Conservation (phyloP, 2,329 filamentous ascomycete species). For the Leptographium lundbergii region DNA sequence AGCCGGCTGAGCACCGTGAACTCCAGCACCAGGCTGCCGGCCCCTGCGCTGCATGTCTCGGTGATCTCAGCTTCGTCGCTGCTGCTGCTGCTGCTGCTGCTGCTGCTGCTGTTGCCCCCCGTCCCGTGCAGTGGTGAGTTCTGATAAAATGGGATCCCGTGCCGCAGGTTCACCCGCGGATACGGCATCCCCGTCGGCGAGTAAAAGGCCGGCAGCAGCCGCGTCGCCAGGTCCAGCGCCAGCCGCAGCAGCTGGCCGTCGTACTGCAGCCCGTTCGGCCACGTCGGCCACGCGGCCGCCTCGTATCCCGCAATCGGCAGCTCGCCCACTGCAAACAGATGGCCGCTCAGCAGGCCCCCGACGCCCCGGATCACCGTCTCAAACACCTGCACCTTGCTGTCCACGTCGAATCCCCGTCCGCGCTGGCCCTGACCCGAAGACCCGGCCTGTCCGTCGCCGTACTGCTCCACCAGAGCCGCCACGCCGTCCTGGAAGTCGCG, state of each 20-base stretch:
- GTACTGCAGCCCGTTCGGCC: conserved; percentile 70
- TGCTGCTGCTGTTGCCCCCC: conserved; percentile 25
- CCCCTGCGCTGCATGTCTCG: conserved; percentile 91
- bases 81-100: conserved; percentile 15
- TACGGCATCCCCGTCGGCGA: conserved; percentile 88
- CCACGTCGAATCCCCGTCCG: conserved; percentile 76
- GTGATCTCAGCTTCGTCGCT: conserved; percentile 57
- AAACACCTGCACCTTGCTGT: conserved; percentile 98
- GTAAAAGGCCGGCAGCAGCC: conserved; percentile 83
- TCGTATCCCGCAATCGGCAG: conserved; percentile 73
- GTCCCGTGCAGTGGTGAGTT: conserved; percentile 65
- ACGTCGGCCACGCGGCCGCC: conserved; percentile 23
- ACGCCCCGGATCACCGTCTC: conserved; percentile 93
- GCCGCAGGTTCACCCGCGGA: conserved; percentile 79
- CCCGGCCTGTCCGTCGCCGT: conserved; percentile 70
- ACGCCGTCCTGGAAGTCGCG: conserved; percentile 71
- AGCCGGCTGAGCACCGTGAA: conserved; percentile 83
- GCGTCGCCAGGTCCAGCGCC: conserved; percentile 70
- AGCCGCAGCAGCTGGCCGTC: conserved; percentile 84
- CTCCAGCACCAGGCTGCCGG: conserved; percentile 88
- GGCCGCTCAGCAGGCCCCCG: conserved; percentile 81
- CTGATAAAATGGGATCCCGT: conserved; percentile 78
- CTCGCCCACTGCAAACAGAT: conserved; percentile 84
- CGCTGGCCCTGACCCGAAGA: conserved; percentile 57
- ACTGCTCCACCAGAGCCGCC: conserved; percentile 61